phyloP scores from a whole-genome alignment of 768 basidiomycete genomes.

The Mycena latifolia region DNA sequence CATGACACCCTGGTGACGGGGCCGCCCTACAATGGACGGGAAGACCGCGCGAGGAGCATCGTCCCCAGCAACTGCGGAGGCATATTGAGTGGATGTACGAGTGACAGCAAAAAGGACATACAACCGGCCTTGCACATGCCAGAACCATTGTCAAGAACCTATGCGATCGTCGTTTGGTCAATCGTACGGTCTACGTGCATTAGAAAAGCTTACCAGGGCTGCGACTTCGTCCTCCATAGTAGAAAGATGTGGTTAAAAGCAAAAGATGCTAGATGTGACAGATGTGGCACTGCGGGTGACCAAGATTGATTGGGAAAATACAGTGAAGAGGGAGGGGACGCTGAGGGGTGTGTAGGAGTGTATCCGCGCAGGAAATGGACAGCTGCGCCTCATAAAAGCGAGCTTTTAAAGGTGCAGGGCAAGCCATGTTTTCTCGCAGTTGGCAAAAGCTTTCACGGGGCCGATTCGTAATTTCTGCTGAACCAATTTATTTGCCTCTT shows the following conservation, averaged over 20 bases:
- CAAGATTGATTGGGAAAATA: background rate
- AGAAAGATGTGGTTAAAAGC: slow-evolving; percentile 25
- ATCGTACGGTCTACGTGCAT: background rate
- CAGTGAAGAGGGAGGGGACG: no score
- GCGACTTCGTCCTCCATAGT: slow-evolving; percentile 46
- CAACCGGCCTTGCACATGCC: slow-evolving; percentile 46
- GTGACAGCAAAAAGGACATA: slow-evolving; percentile 16
- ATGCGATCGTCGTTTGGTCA: background rate
- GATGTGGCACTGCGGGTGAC: slow-evolving; percentile 6
- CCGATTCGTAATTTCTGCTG: slow-evolving; percentile 4
- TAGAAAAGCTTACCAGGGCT: slow-evolving; percentile 36
- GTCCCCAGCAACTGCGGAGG: slow-evolving; percentile 60
- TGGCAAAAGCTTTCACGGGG: no score
- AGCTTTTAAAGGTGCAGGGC: no score
- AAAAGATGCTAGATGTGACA: slow-evolving; percentile 24
- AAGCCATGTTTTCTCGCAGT: no score
- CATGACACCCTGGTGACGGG: slow-evolving; percentile 82
- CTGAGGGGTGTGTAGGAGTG: no score
- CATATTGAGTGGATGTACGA: slow-evolving; percentile 2
- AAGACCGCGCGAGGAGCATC: slow-evolving; percentile 81
- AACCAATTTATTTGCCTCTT: background rate
- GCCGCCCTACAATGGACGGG: slow-evolving; percentile 81
- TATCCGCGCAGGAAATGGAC: no score
- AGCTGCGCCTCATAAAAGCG: no score
- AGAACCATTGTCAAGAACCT: slow-evolving; percentile 83